Percentiles rank a stretch among this genome's conserved stretches.
These are phyloP conservation scores for Sapria himalayana DNA, from an alignment of 345 rosid genomes.

Conservation along the genomic window DNA sequence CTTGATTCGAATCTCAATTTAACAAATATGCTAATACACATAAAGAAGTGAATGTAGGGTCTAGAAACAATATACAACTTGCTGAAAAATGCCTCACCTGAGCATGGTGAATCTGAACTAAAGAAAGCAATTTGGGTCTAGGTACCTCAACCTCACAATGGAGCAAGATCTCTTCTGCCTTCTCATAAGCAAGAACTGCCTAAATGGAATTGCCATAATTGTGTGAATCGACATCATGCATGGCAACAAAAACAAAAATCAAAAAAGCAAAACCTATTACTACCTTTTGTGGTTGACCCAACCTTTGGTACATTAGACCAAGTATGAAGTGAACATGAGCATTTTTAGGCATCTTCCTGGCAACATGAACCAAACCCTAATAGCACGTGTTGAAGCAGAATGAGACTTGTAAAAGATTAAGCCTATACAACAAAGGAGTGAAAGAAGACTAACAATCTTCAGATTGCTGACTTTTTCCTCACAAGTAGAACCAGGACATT, in stretches of 20 bases:
- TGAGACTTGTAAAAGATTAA: background rate
- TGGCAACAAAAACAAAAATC: constrained; percentile 1
- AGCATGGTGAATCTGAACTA: constrained; percentile 87
- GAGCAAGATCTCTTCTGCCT: constrained; percentile 69
- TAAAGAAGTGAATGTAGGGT: no score
- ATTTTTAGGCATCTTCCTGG: constrained; percentile 90
- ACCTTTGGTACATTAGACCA: constrained; percentile 81
- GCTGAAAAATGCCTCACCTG: constrained; percentile 46
- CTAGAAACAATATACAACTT: no score
- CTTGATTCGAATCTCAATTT: no score
- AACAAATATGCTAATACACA: no score
- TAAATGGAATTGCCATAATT: constrained; percentile 11
- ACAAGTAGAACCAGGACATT: constrained; percentile 41
- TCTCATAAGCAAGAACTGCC: constrained; percentile 82
- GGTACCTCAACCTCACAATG: constrained; percentile 68
- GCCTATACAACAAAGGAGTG: background rate
- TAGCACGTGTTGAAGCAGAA: constrained; percentile 4
- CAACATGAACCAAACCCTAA: constrained; percentile 86
- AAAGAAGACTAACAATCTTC: constrained; percentile 48
- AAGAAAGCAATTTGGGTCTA: constrained; percentile 75
- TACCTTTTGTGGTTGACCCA: constrained; percentile 88
- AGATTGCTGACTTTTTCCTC: constrained; percentile 97
- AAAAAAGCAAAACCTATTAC: constrained; percentile 9
- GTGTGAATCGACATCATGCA: constrained; percentile 5
- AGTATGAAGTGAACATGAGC: constrained; percentile 94